phyloP scores from a whole-genome alignment of 1,284 basidiomycete genomes.

The Puccinia coronata region DNA sequence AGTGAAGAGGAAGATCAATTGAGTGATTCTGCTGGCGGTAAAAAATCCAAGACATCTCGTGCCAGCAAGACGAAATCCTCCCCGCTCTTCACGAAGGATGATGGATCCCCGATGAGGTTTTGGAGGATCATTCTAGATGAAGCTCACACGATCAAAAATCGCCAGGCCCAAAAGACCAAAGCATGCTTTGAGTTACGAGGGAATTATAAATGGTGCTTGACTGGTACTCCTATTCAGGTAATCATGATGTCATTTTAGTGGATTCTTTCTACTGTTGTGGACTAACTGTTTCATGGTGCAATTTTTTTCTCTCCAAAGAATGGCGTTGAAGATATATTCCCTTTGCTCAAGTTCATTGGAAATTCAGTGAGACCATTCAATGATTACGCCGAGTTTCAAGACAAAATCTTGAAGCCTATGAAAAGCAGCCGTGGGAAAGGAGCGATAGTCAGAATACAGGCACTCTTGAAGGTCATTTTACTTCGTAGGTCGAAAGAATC shows the following conservation, averaged over 20 bases:
- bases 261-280: neutral
- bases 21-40: slow-evolving; percentile 71
- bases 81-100: slow-evolving; percentile 17
- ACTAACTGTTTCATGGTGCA: neutral
- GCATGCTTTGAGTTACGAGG: slow-evolving; percentile 72
- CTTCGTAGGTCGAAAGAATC: slow-evolving; percentile 84
- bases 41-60: slow-evolving; percentile 58
- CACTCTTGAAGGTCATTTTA: slow-evolving; percentile 84
- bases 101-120: slow-evolving; percentile 33
- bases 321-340: slow-evolving; percentile 82
- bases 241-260: neutral
- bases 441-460: slow-evolving; percentile 72
- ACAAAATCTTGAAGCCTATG: slow-evolving; percentile 76
- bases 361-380: slow-evolving; percentile 71
- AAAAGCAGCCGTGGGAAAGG: slow-evolving; percentile 69
- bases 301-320: slow-evolving; percentile 65
- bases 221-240: slow-evolving; percentile 78
- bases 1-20: slow-evolving; percentile 83
- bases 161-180: slow-evolving; percentile 63
- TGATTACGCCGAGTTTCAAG: slow-evolving; percentile 64
- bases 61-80: slow-evolving; percentile 23
- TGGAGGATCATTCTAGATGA: slow-evolving; percentile 66
- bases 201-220: slow-evolving; percentile 85
- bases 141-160: slow-evolving; percentile 96
- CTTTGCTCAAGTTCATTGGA: slow-evolving; percentile 83